Evolutionary conservation across 148 eudicot species (phyloP), one percentile per base, ranked within the genome.

Genomic region (Euryodendron excelsum): DNA sequence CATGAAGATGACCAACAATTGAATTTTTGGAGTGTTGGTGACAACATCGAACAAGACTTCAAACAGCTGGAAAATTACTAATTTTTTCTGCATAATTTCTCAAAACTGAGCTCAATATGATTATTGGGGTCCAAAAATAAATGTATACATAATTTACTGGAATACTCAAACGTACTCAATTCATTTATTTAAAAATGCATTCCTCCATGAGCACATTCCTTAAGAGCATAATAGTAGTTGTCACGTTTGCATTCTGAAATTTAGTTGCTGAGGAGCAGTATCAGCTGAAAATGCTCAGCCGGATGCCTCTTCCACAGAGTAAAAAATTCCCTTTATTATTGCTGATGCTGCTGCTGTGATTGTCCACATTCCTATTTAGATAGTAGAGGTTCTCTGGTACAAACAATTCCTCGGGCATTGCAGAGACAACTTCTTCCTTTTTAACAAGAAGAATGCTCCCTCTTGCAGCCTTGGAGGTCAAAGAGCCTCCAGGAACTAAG

Each of bases 171-270:
- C 48, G 62, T 28, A 12, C 39, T 0, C 44, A 45, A 2, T 6
- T 12, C 1, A 21, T 41, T 74, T 17, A 62, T 61, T 20, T 61
- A 15, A 64, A 76, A 33, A 76, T 65, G 66, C 50, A 45, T 82
- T 77, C 86, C 14, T 80, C 80, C 33, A 30, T 93, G 72, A 91
- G 82, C 23, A 89, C 96, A 79, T 93, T 94, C 83, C 96, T 88
- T 41, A n/a, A 93, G 87, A 84, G 98, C 98, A 75, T 84, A 84
- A 63, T 80, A 83, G 58, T 93, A 94, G 85, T 89, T 93, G 61
- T 93, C 95, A 60, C 96, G 91, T 79, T 89, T 91, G 85, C 91
- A 96, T 83, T 84, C 94, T 12, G 90, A 85, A 56, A 93, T 90
- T 10, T 91, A 48, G 83, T 91, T 93, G 81, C 83, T 82, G 0